Evolutionary conservation across 306 rosid species (phyloP), one percentile per base, ranked within the genome.

Genomic region (Ammopiptanthus mongolicus): DNA sequence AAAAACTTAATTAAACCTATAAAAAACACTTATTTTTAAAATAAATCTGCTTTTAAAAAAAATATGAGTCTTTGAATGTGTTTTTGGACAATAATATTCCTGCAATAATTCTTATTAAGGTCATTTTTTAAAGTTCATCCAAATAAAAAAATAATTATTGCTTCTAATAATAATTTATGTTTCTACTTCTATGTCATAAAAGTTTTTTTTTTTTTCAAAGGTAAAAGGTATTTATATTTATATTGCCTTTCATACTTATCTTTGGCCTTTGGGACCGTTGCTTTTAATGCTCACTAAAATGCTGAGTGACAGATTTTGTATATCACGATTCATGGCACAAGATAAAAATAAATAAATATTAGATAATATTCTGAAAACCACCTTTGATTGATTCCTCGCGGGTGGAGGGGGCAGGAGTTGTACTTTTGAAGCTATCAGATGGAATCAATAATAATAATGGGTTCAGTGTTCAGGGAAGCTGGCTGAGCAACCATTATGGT

Each of bases 391-490:
- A 75, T 75, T 81, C 69, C 46, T 61, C 1, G 1, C 61, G 53
- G 17, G 69, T 75, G 78, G 73, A 61, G 29, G 46, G 3, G 18
- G 0, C 64, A 51, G 55, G 34, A 74, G 50, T 3, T 66, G 80
- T 80, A 51, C 8, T 74, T 59, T 80, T 68, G 46, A 80, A 74
- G 76, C 76, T 48, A 57, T 73, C 53, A 44, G 12, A 48, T 42
- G 31, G 19, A 42, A 55, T 41, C 22, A 33, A 33, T 33, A 25
- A 25, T 25, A 51, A 59, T 59, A 8, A 73, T 10, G 18, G 22
- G 22, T 10, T 57, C n/a, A 28, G 68, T 22, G 9, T 63, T 48
- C 50, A 9, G 2, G 47, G 53, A 48, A 17, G 23, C 22, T 50
- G 28, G 11, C 51, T 33, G 15, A 33, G 58, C 31, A 5, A 34